These are phyloP conservation scores for Boletales sp. DNA, from an alignment of 768 basidiomycete species.

Conservation along the genomic window DNA sequence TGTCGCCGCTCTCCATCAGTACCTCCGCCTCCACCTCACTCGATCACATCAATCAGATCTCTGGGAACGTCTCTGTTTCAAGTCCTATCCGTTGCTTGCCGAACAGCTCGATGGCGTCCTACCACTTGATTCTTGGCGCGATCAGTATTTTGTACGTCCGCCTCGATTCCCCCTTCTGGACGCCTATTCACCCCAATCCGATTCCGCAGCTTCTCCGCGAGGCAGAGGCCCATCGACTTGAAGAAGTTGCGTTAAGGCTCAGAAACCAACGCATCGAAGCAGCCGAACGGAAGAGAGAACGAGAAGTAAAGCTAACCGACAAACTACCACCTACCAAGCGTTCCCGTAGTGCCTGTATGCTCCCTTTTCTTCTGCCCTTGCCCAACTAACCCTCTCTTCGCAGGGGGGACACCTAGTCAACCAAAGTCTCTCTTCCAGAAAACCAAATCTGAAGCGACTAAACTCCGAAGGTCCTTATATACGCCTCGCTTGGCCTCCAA, in stretches of 20 bases:
- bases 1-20: constrained; percentile 6
- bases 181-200: constrained; percentile 6
- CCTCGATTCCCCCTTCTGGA: not conserved
- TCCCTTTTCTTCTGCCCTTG: not conserved
- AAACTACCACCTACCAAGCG: constrained; percentile 66
- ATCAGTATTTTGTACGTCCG: constrained; percentile 60
- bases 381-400: constrained; percentile 9
- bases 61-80: constrained; percentile 64
- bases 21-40: not conserved
- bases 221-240: constrained; percentile 60
- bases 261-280: constrained; percentile 65
- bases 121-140: constrained; percentile 63
- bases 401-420: constrained; percentile 38
- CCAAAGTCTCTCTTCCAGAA: constrained; percentile 78
- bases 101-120: constrained; percentile 44
- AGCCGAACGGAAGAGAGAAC: constrained; percentile 72
- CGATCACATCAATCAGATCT: constrained; percentile 47
- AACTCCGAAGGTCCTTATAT: constrained; percentile 61
- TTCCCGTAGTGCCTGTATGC: constrained; percentile 53
- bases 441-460: constrained; percentile 66
- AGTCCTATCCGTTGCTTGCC: constrained; percentile 52
- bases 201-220: constrained; percentile 48
- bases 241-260: constrained; percentile 58
- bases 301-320: constrained; percentile 74
- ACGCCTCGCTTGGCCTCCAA: constrained; percentile 44